Evolutionary conservation across 139 green algal genomes (phyloP), one percentile per base, ranked within the genome.

Genomic region (Tetradesmus lagerheimii): DNA sequence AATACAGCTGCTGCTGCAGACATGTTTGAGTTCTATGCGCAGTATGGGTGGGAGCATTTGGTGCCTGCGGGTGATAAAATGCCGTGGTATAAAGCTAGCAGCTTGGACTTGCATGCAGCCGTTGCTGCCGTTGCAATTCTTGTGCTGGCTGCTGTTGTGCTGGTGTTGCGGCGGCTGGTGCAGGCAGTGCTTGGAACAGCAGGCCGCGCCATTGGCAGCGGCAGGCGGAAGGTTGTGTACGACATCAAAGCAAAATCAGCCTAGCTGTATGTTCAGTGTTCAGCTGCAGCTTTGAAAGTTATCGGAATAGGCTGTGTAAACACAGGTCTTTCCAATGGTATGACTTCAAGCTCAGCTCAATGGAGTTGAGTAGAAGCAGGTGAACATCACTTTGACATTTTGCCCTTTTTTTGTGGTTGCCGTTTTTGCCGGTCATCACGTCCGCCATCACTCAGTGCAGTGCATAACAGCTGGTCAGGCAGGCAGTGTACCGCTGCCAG

Each of bases 11-110:
- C 57, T 53, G 82, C 57, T 27, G 82, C 57, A 23, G 57, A 87
- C 20, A 87, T 87, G 82, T 31, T 87, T 16, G 31, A 78, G 34
- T 87, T 79, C 39, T 87, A 41, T 78, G 82, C 82, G 14, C 82
- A 78, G 14, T 87, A 87, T 62, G 82, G 82, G 1, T 87, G 82
- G 82, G 20, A 79, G 34, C 82, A 87, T 35, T 20, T 87, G 53
- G 31, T 79, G 9, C 35, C 82, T 12, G 82, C 82, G 14, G 37
- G 57, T 8, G 64, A 27, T 37, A 77, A 53, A 11, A 87, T 87
- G 57, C 53, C 53, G 11, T 87, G 82, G 82, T 78, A 57, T 11
- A 87, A 78, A 12, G 82, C 82, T 5, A 79, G 38, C 31, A n/a
- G 79, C 62, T 4, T n/a, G 14, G 82, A 87, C 39, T 38, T 87